Percentiles rank a stretch among this genome's conserved stretches.
Evolutionary conservation across 2,329 filamentous ascomycete genomes (phyloP).

Genomic region (Dendryphion nanum): DNA sequence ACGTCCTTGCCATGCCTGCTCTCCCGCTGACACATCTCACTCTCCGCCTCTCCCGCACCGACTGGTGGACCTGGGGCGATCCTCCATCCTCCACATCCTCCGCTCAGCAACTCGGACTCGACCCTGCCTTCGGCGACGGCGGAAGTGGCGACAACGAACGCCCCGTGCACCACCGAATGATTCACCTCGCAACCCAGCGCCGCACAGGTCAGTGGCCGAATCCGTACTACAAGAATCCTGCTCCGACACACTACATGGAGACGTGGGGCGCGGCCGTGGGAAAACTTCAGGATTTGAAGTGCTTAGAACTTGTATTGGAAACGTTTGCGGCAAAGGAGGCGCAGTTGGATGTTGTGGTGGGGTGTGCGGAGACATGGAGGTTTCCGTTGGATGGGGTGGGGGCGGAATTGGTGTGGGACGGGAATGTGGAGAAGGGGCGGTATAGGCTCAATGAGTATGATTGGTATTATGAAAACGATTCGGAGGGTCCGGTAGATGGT

Average conservation of each 20-base stretch:
- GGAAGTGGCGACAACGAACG: not conserved
- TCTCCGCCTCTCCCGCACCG: slow-evolving; percentile 9
- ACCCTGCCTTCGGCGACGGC: slow-evolving; percentile 16
- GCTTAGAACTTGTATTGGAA: slow-evolving; percentile 22
- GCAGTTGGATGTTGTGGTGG: slow-evolving; percentile 23
- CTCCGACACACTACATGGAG: not conserved
- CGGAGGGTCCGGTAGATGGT: no score
- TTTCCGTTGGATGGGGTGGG: slow-evolving; percentile 16
- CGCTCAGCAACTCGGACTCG: slow-evolving; percentile 14
- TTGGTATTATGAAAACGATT: not conserved
- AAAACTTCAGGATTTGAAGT: slow-evolving; percentile 16
- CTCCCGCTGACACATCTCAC: slow-evolving; percentile 13
- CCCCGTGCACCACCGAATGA: slow-evolving; percentile 14
- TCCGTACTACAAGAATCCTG: not conserved
- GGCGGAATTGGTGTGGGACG: slow-evolving; percentile 23
- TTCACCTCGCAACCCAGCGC: slow-evolving; percentile 13
- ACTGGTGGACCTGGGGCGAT: slow-evolving; percentile 12
- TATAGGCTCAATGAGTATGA: slow-evolving; percentile 6
- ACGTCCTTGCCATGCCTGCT: slow-evolving; percentile 8
- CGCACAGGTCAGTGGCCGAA: slow-evolving; percentile 10
- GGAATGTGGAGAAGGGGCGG: slow-evolving; percentile 13
- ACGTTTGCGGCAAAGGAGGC: slow-evolving; percentile 21
- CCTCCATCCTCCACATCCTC: not conserved
- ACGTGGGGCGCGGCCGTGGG: slow-evolving; percentile 14
- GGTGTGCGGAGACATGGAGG: slow-evolving; percentile 29